phyloP scores from a whole-genome alignment of 1,284 basidiomycete species.

The Fomitopsis schrenkii region DNA sequence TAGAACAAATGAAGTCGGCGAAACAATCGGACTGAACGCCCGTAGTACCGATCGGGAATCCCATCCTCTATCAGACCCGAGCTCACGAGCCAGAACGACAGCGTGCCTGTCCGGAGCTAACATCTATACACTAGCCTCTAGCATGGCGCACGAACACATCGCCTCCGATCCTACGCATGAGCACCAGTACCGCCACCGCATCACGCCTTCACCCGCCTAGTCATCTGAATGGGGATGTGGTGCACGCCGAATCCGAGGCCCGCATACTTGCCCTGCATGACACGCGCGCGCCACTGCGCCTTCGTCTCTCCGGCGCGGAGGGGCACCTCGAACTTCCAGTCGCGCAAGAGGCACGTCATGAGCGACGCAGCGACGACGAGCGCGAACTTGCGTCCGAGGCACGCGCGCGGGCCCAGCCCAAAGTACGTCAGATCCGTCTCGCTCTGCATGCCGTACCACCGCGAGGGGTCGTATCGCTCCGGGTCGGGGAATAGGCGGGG shows the following conservation, averaged over 20 bases:
- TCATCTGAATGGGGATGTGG: conserved; percentile 1
- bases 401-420: conserved; percentile 19
- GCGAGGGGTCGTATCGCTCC: conserved; percentile 24
- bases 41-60: too few relatives aligned
- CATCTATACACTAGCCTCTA: too few relatives aligned
- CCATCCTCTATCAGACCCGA: too few relatives aligned
- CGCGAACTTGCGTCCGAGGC: conserved; percentile 28
- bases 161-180: too few relatives aligned
- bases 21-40: too few relatives aligned
- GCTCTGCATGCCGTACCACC: conserved; percentile 23
- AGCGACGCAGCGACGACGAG: conserved; percentile 26
- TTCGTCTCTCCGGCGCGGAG: conserved; percentile 10
- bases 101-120: too few relatives aligned
- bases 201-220: neutral
- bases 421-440: conserved; percentile 20
- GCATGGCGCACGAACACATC: too few relatives aligned
- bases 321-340: conserved; percentile 20
- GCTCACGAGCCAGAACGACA: too few relatives aligned
- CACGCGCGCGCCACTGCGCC: conserved; percentile 11
- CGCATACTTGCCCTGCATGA: conserved; percentile 4
- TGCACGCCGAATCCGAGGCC: conserved; percentile 4
- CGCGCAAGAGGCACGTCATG: conserved; percentile 24
- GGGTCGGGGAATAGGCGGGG: conserved; percentile 26
- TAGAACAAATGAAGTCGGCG: too few relatives aligned
- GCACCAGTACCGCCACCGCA: neutral